A percentile compares a stretch with the other conserved stretches of the same genome.
Evolutionary conservation across 306 rosid species (phyloP).

Genomic region (Fragaria ananassa): DNA sequence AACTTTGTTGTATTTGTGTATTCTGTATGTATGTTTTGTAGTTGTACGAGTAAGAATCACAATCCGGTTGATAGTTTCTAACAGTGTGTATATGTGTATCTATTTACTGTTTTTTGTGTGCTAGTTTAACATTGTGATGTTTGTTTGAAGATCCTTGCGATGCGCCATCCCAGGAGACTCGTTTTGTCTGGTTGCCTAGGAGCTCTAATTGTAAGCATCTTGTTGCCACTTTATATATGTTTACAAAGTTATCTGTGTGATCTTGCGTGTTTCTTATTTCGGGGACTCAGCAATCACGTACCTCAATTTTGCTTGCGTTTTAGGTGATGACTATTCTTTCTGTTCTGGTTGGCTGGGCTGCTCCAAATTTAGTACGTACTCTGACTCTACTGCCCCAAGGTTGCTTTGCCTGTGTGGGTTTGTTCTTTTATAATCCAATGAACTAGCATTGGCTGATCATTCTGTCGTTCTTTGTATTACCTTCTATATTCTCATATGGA

Average conservation of each 20-base stretch:
- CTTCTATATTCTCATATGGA: neutral
- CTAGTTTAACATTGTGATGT: constrained; percentile 20
- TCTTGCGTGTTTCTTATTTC: neutral
- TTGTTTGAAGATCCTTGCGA: constrained; percentile 73
- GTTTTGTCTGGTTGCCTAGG: constrained; percentile 81
- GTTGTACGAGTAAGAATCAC: neutral
- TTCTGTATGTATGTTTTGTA: neutral
- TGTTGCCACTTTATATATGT: constrained; percentile 1
- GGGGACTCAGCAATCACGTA: constrained; percentile 18
- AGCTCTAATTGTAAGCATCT: constrained; percentile 70
- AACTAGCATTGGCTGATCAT: neutral
- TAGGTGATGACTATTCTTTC: constrained; percentile 97
- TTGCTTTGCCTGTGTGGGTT: constrained; percentile 5
- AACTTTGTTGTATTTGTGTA: neutral
- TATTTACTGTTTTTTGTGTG: neutral
- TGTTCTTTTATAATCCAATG: neutral
- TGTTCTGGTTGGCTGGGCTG: constrained; percentile 92
- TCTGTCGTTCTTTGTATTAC: neutral
- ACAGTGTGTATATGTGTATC: neutral
- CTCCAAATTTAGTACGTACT: constrained; percentile 80
- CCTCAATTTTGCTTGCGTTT: constrained; percentile 18
- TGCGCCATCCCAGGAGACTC: constrained; percentile 88
- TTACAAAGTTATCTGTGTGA: neutral
- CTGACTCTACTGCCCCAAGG: neutral
- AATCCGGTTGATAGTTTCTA: neutral